A percentile compares a stretch with the other conserved stretches of the same genome.
phyloP scores from a whole-genome alignment of 2,329 filamentous ascomycete species.

The Fusarium nurragi region DNA sequence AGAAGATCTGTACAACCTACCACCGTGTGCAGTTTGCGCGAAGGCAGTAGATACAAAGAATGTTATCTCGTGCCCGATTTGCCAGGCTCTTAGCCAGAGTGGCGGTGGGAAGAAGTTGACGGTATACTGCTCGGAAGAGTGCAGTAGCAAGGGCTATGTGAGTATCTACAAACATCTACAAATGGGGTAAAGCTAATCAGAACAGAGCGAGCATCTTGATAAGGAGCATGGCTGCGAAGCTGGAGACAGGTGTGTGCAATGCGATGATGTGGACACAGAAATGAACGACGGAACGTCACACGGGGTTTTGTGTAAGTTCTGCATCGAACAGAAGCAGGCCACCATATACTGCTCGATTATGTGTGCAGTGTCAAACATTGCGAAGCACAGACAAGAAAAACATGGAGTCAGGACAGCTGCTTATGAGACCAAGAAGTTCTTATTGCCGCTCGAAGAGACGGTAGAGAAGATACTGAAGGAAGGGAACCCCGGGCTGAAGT shows the following conservation, averaged over 20 bases:
- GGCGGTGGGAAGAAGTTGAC: conserved; percentile 50
- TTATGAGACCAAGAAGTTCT: conserved; percentile 37
- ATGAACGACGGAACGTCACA: conserved; percentile 49
- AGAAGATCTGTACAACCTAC: conserved; percentile 51
- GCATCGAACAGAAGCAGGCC: conserved; percentile 50
- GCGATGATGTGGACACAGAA: conserved; percentile 52
- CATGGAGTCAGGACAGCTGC: conserved; percentile 45
- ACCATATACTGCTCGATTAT: conserved; percentile 54
- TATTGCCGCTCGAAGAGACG: conserved; percentile 38
- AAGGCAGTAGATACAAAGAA: conserved; percentile 48
- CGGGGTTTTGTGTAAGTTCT: conserved; percentile 55
- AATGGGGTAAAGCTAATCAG: conserved; percentile 36
- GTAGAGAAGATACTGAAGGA: conserved; percentile 44
- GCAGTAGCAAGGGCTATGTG: conserved; percentile 54
- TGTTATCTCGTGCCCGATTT: conserved; percentile 56
- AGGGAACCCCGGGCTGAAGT: conserved; percentile 49
- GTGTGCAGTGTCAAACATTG: conserved; percentile 56
- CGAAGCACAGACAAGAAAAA: conserved; percentile 50
- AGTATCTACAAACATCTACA: conserved; percentile 31
- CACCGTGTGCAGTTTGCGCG: conserved; percentile 54
- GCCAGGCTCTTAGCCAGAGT: conserved; percentile 54
- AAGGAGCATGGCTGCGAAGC: conserved; percentile 55
- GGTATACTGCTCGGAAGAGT: conserved; percentile 58
- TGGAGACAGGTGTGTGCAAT: conserved; percentile 52
- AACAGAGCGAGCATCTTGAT: conserved; percentile 52